Evolutionary conservation across 176 grass and related monocot genomes (phyloP), one percentile per base, ranked within the genome.

Genomic region (Carex cristatella): DNA sequence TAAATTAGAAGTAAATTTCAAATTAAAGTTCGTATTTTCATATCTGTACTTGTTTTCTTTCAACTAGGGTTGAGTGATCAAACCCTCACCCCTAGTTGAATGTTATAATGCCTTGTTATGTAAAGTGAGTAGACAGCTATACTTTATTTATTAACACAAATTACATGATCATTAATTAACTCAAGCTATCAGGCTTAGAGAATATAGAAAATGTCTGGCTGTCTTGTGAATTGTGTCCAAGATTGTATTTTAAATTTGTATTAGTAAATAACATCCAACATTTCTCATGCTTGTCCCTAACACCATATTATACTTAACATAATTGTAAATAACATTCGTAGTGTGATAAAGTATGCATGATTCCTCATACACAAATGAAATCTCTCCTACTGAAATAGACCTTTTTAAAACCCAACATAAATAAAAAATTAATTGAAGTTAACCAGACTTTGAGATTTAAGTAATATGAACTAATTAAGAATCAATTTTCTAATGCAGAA

Each of bases 1-100:
- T 65, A 78, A 71, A 44, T 71, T 76, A 1, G 5, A 56, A 56
- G 74, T 55, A 78, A 78, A 78, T 31, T 57, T 78, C 51, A 78
- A 78, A 78, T 57, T 33, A 16, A 32, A 16, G 49, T 78, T 57
- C 35, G 74, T 77, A 55, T 18, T 77, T 31, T 31, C 31, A 76
- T 55, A 30, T 40, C 46, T 64, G 57, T 83, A 32, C 32, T 69
- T 42, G 37, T 10, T 48, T 82, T 31, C 33, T 23, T 33, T 46
- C 27, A 60, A 11, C 51, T 62, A 64, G 38, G 38, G 38, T 40
- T 38, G 65, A 69, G 33, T 7, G 65, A 69, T 69, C 65, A 68
- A 15, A 35, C 32, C 33, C 63, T 38, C 13, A 15, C 14, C 32
- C 33, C 28, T 69, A 37, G 65, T 4, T 69, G 65, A 69, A 38